Conservation (phyloP, 441 rosid species). For the Brassica hybrid region DNA sequence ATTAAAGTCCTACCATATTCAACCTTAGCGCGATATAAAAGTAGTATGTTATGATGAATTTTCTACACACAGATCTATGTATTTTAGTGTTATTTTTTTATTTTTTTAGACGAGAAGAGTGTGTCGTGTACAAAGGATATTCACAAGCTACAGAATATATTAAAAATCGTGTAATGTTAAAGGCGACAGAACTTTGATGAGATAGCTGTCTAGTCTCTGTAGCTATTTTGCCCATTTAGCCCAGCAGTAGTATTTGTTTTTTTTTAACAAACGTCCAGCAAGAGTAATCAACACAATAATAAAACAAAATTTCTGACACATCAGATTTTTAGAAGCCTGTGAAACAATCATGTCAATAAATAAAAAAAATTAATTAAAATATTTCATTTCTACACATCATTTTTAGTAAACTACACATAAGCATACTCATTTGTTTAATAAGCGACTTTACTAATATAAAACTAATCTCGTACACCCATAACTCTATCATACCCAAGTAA, state of each 20-base stretch:
- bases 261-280: too few species aligned
- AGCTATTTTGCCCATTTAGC: constrained; percentile 27
- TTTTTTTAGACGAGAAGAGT: constrained; percentile 12
- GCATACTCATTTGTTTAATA: too few species aligned
- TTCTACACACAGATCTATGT: constrained; percentile 2
- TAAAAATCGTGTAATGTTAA: constrained; percentile 27
- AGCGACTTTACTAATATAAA: too few species aligned
- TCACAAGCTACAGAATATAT: constrained; percentile 34
- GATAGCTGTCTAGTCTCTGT: constrained; percentile 41
- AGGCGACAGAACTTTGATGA: constrained; percentile 45
- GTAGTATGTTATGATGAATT: constrained; percentile 1
- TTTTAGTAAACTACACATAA: too few species aligned
- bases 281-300: too few species aligned
- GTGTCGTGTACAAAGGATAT: constrained; percentile 37
- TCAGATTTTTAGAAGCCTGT: too few species aligned
- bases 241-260: neutral
- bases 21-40: neutral
- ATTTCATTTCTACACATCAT: too few species aligned
- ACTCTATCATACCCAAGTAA: too few species aligned
- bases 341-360: too few species aligned
- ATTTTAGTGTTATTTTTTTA: neutral
- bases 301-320: too few species aligned
- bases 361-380: too few species aligned
- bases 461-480: too few species aligned
- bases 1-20: neutral